Evolutionary conservation across 495 filamentous ascomycete genomes (phyloP).

Genomic region (Pseudoneurospora amorphoporcata): DNA sequence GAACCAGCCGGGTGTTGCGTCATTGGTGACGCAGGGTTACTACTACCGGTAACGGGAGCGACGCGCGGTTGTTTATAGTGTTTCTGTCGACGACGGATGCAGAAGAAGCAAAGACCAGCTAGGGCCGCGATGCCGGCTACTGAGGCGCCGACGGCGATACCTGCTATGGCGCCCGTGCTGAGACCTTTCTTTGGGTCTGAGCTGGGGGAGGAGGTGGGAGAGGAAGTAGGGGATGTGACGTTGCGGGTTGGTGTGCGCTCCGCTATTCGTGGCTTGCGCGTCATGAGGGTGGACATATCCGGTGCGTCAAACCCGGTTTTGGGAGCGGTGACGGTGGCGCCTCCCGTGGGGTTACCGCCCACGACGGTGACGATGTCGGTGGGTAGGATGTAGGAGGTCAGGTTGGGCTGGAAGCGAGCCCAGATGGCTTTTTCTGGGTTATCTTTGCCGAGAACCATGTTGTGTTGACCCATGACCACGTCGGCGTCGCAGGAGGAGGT

Average conservation of each 20-base stretch:
- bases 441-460: conserved; percentile 11
- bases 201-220: background rate
- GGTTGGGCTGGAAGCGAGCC: conserved; percentile 6
- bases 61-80: conserved; percentile 6
- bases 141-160: conserved; percentile 6
- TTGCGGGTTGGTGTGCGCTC: conserved; percentile 5
- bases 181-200: background rate
- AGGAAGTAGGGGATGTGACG: background rate
- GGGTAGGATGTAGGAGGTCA: conserved; percentile 12
- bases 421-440: conserved; percentile 8
- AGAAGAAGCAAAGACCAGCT: background rate
- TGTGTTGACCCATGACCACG: conserved; percentile 5
- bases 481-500: conserved; percentile 10
- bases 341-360: conserved; percentile 6
- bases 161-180: conserved; percentile 8
- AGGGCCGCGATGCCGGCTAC: background rate
- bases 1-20: background rate
- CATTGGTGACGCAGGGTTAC: background rate
- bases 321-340: conserved; percentile 5
- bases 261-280: conserved; percentile 1
- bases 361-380: conserved; percentile 5
- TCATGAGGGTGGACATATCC: conserved; percentile 11
- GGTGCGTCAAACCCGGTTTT: conserved; percentile 5
- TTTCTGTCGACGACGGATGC: conserved; percentile 6
- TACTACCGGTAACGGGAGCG: background rate